Evolutionary conservation across 306 rosid species (phyloP).

Genomic region (Fragaria nilgerrensis): DNA sequence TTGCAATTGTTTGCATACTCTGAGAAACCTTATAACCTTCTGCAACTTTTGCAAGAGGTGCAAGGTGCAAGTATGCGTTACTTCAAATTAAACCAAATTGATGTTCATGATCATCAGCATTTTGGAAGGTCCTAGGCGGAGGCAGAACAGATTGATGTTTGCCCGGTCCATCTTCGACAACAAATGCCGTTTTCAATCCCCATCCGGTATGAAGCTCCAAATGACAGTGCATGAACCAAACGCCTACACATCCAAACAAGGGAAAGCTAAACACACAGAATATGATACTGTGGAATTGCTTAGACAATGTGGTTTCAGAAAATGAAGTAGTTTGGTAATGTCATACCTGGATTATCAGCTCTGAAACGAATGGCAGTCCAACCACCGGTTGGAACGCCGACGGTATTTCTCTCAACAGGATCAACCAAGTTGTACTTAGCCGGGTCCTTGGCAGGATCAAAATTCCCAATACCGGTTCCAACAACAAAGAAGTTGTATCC

Average conservation of each 20-base stretch:
- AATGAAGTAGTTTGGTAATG: not conserved
- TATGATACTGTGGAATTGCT: not conserved
- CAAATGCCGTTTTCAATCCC: conserved; percentile 79
- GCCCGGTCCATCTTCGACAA: conserved; percentile 70
- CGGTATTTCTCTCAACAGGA: conserved; percentile 80
- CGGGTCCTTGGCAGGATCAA: conserved; percentile 68
- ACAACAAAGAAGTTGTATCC: conserved; percentile 67
- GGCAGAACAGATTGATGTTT: conserved; percentile 57
- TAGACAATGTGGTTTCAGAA: not conserved
- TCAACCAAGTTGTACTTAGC: conserved; percentile 63
- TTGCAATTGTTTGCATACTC: conserved; percentile 7
- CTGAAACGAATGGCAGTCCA: conserved; percentile 73
- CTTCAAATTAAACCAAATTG: conserved; percentile 38
- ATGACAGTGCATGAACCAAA: conserved; percentile 89
- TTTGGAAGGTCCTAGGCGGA: conserved; percentile 75
- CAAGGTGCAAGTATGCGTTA: conserved; percentile 22
- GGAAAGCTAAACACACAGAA: not conserved
- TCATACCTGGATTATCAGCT: conserved; percentile 78
- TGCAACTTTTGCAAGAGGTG: conserved; percentile 41
- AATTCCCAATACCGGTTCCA: conserved; percentile 74
- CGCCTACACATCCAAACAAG: conserved; percentile 41
- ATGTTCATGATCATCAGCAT: conserved; percentile 52
- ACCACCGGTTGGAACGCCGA: conserved; percentile 79
- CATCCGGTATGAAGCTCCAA: conserved; percentile 79
- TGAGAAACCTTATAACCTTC: conserved; percentile 30